Evolutionary conservation across 805 yeast genomes (phyloP).

Genomic region (Yarrowia divulgata): DNA sequence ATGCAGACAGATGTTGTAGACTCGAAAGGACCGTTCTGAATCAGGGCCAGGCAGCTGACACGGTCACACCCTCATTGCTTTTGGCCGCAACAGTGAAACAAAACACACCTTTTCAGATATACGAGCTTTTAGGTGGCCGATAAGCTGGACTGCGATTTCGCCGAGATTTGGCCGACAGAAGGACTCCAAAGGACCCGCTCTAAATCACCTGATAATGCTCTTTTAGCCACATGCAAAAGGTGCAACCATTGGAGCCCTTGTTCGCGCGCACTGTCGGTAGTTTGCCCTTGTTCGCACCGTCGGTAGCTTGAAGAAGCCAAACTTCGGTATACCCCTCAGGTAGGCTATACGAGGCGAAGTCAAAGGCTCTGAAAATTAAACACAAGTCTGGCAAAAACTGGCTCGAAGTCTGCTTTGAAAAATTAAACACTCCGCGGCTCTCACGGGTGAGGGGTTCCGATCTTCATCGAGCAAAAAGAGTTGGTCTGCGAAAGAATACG

Average conservation of each 20-base stretch:
- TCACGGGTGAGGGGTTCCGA: conserved; percentile 14
- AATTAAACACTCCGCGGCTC: background rate
- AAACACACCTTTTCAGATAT: conserved; percentile 14
- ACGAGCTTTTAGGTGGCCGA: conserved; percentile 19
- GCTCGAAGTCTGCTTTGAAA: too few relatives aligned
- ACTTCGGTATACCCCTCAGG: conserved; percentile 19
- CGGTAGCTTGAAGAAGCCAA: too few relatives aligned
- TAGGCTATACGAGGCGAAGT: conserved; percentile 14
- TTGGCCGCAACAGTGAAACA: too few relatives aligned
- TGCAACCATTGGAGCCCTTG: background rate
- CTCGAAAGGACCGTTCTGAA: background rate
- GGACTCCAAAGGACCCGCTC: background rate
- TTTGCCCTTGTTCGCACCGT: too few relatives aligned
- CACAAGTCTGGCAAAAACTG: too few relatives aligned
- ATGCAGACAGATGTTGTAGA: too few relatives aligned
- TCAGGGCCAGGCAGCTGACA: conserved; percentile 14
- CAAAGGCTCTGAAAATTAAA: background rate
- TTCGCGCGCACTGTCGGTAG: too few relatives aligned
- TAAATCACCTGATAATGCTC: background rate
- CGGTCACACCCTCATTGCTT: background rate
- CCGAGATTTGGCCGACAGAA: background rate
- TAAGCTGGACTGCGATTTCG: too few relatives aligned
- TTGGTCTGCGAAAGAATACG: too few relatives aligned
- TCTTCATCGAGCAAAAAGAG: conserved; percentile 4
- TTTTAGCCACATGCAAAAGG: background rate